phyloP scores from a whole-genome alignment of 2,329 filamentous ascomycete species.

The Pseudogymnoascus sp. region DNA sequence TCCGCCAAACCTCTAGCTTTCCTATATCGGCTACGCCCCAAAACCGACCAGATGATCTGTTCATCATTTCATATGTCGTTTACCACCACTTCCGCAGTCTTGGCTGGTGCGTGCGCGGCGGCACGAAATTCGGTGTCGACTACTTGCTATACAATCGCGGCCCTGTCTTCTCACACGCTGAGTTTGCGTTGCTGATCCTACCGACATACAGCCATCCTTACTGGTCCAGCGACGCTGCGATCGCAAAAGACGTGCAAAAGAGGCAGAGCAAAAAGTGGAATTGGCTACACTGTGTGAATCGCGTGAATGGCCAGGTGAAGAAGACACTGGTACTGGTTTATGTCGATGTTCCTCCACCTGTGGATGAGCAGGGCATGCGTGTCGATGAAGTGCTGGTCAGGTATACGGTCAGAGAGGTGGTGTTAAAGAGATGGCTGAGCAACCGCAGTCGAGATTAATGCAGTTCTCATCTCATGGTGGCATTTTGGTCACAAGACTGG shows the following conservation, averaged over 20 bases:
- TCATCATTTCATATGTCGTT: conserved; percentile 76
- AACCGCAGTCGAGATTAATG: conserved; percentile 53
- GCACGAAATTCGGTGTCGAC: conserved; percentile 91
- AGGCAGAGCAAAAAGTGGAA: conserved; percentile 55
- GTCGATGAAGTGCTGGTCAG: conserved; percentile 54
- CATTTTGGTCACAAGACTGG: neutral
- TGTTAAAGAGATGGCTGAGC: conserved; percentile 73
- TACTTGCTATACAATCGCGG: conserved; percentile 91
- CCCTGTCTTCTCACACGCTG: conserved; percentile 88
- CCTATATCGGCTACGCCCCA: conserved; percentile 39
- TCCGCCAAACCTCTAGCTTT: conserved; percentile 61
- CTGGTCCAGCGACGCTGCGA: conserved; percentile 49
- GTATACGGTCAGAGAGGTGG: conserved; percentile 73
- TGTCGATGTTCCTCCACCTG: conserved; percentile 75
- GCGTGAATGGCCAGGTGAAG: conserved; percentile 79
- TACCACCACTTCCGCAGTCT: conserved; percentile 96
- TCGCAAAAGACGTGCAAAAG: conserved; percentile 42
- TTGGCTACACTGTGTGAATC: conserved; percentile 81
- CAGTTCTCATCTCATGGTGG: neutral
- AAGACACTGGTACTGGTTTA: conserved; percentile 88
- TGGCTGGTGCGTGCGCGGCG: conserved; percentile 87
- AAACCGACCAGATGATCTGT: conserved; percentile 63
- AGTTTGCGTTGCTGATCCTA: conserved; percentile 79
- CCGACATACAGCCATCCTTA: conserved; percentile 69
- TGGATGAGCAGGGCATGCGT: conserved; percentile 40